These are phyloP conservation scores for Scheffersomyces coipomensis DNA, from an alignment of 805 yeast species.

Conservation along the genomic window DNA sequence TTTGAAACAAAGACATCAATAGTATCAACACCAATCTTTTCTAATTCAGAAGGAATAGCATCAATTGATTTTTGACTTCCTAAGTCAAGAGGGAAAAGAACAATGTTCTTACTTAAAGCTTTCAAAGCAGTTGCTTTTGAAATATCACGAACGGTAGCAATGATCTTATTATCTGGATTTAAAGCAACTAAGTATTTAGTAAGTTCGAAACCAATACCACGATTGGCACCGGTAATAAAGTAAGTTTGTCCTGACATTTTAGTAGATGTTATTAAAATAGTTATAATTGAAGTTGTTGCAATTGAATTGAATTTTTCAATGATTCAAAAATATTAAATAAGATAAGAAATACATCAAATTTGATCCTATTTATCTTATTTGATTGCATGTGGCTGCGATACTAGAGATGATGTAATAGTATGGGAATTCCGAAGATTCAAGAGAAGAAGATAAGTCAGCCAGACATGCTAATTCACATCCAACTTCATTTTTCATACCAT, in stretches of 20 bases:
- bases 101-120: conserved; percentile 9
- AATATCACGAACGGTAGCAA: conserved; percentile 38
- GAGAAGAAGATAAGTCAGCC: too few species aligned
- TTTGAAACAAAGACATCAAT: conserved; percentile 35
- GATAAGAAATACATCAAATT: too few species aligned
- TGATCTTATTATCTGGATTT: conserved; percentile 27
- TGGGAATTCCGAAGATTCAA: too few species aligned
- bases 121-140: conserved; percentile 18
- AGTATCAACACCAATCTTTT: conserved; percentile 21
- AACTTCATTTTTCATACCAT: too few species aligned
- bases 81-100: conserved; percentile 11
- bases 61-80: conserved; percentile 15
- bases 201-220: conserved; percentile 40
- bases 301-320: too few species aligned
- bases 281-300: too few species aligned
- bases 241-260: conserved; percentile 3
- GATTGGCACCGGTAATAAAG: conserved; percentile 37
- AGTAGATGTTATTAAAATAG: too few species aligned
- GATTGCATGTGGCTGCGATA: too few species aligned
- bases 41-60: conserved; percentile 10
- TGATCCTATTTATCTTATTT: too few species aligned
- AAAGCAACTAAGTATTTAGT: conserved; percentile 18
- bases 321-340: too few species aligned
- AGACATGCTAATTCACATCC: too few species aligned
- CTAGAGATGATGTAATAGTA: too few species aligned